A percentile compares a stretch with the other conserved stretches of the same genome.
Conservation (phyloP, 2,329 filamentous ascomycete genomes). For the Sarocladiaceae sp. region DNA sequence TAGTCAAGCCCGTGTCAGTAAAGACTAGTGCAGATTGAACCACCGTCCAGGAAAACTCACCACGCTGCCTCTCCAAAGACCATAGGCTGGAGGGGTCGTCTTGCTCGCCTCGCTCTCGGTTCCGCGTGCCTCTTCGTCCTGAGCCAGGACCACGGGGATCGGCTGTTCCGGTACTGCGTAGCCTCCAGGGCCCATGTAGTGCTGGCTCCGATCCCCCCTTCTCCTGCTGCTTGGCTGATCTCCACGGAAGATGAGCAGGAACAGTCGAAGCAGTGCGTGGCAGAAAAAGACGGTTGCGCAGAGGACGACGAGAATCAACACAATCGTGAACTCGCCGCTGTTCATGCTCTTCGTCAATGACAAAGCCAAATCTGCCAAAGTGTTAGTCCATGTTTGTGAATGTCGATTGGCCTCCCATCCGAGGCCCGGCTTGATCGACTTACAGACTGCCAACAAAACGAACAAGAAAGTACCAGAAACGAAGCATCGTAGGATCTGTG, state of each 20-base stretch:
- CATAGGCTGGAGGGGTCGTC: slow-evolving; percentile 73
- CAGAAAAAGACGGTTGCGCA: slow-evolving; percentile 72
- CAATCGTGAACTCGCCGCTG: slow-evolving; percentile 67
- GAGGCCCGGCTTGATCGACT: too few species aligned
- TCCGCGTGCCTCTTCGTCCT: slow-evolving; percentile 64
- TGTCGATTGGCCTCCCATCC: not conserved
- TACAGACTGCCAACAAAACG: slow-evolving; percentile 59
- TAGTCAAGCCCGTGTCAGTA: slow-evolving; percentile 23
- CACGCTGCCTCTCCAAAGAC: slow-evolving; percentile 76
- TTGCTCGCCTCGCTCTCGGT: slow-evolving; percentile 49
- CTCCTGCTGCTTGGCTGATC: slow-evolving; percentile 24
- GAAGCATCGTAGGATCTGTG: slow-evolving; percentile 53
- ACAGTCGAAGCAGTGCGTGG: slow-evolving; percentile 68
- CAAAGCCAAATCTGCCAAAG: slow-evolving; percentile 62
- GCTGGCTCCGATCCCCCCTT: slow-evolving; percentile 18
- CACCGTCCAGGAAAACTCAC: slow-evolving; percentile 50
- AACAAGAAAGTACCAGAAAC: slow-evolving; percentile 59
- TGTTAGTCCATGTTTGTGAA: not conserved
- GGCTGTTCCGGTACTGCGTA: slow-evolving; percentile 67
- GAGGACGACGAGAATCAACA: slow-evolving; percentile 73
- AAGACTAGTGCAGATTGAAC: too few species aligned
- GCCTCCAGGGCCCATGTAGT: slow-evolving; percentile 50
- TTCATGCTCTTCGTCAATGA: slow-evolving; percentile 58
- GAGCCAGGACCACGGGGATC: slow-evolving; percentile 68
- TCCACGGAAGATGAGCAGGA: slow-evolving; percentile 55